Evolutionary conservation across 2,329 filamentous ascomycete genomes (phyloP), one percentile per base, ranked within the genome.

Genomic region (Phaeomoniella chlamydospora): DNA sequence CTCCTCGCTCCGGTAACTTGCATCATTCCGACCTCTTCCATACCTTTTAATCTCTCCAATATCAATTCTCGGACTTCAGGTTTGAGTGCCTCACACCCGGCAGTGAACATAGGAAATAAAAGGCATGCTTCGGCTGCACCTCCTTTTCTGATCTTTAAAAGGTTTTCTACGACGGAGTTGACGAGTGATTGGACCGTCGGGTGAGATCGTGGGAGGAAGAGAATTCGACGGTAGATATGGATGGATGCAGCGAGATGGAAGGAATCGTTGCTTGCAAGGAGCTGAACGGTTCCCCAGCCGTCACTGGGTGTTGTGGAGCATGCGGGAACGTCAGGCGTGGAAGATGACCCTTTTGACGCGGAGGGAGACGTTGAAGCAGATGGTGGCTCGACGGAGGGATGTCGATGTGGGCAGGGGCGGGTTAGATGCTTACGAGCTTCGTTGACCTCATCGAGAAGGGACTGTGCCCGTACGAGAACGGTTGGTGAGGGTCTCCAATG

Each of bases 41-140:
- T 71, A 13, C 68, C 68, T 50, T 65, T 64, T 49, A 90, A 65
- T 33, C 82, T 65, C 44, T 74, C 69, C 47, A 82, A 59, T 26
- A 88, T 72, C 47, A 72, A 65, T 15, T 59, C 58, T 34, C 75
- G 64, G 45, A 79, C 70, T 2, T 55, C 56, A 19, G 61, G 48
- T 34, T 75, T 68, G 37, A 60, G 59, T 1, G 76, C 74, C 52
- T 90, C 80, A 44, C 81, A 87, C 0, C 83, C 84, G 1, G 83
- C 83, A 1, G 80, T 82, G 54, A 90, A 90, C 58, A 90, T 75
- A 0, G 84, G 83, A 44, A 90, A 87, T 29, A 90, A 54, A 13
- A 83, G 59, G 48, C 80, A 84, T 5, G 74, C 76, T 54, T 88
- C 83, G 0, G 81, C 80, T 12, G 74, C 75, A 18, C 77, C 77